phyloP scores from a whole-genome alignment of 805 yeast genomes.

The Sugiyamaella boreocaroliniensis region DNA sequence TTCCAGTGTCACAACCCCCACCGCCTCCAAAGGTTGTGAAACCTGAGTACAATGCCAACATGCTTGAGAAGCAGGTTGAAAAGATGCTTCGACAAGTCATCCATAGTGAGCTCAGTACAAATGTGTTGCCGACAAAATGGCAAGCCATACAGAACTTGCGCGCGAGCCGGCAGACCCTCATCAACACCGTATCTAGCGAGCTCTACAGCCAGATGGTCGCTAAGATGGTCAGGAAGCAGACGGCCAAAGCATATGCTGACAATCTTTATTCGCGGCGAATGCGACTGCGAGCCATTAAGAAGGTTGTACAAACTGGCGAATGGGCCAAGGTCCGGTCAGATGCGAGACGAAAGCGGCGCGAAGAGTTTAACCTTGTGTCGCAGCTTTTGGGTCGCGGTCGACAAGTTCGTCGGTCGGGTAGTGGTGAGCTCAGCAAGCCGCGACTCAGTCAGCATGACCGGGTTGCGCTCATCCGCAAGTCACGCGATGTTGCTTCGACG shows the following conservation, averaged over 20 bases:
- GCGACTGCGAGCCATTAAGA: slow-evolving; percentile 29
- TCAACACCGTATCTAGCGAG: slow-evolving; percentile 42
- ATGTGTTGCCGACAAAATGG: slow-evolving; percentile 8
- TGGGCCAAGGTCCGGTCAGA: slow-evolving; percentile 23
- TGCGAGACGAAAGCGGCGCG: slow-evolving; percentile 34
- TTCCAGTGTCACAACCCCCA: background rate
- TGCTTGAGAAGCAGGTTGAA: slow-evolving; percentile 13
- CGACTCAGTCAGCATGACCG: background rate
- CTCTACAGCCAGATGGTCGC: slow-evolving; percentile 45
- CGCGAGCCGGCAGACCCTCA: slow-evolving; percentile 5
- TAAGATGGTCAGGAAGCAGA: slow-evolving; percentile 36
- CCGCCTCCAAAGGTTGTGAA: slow-evolving; percentile 5
- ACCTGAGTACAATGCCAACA: slow-evolving; percentile 4
- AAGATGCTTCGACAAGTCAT: slow-evolving; percentile 12
- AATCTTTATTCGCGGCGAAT: slow-evolving; percentile 30
- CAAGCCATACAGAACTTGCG: slow-evolving; percentile 20
- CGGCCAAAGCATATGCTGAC: slow-evolving; percentile 34
- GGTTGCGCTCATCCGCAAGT: background rate
- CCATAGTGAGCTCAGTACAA: background rate
- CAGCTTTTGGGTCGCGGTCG: slow-evolving; percentile 14
- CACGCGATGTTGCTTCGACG: slow-evolving; percentile 12
- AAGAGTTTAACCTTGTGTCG: slow-evolving; percentile 32
- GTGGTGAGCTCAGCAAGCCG: slow-evolving; percentile 19
- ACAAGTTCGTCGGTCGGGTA: slow-evolving; percentile 8
- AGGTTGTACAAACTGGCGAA: slow-evolving; percentile 30